Conservation (phyloP, 768 basidiomycete species). For the Kwoniella botswanensis region DNA sequence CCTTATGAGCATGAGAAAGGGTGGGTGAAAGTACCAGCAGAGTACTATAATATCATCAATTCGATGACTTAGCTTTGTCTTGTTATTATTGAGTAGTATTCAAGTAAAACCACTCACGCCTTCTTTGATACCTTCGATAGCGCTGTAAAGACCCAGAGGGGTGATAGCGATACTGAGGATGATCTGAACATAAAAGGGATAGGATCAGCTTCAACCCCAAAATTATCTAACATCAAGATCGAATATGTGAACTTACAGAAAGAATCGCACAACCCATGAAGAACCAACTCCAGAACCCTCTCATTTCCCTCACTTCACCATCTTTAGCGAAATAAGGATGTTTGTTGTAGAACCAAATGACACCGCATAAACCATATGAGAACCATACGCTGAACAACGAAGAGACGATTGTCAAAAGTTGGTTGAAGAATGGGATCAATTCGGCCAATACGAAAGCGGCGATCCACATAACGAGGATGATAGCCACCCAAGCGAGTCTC, state of each 20-base stretch:
- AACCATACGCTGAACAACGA: constrained; percentile 46
- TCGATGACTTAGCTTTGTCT: background rate
- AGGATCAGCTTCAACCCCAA: background rate
- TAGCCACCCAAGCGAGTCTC: constrained; percentile 32
- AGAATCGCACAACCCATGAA: constrained; percentile 12
- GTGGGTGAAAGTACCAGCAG: constrained; percentile 37
- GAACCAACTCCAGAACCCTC: constrained; percentile 8
- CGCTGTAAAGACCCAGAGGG: constrained; percentile 43
- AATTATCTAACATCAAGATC: background rate
- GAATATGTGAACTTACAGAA: constrained; percentile 9
- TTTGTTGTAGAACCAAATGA: constrained; percentile 39
- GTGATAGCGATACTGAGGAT: constrained; percentile 35
- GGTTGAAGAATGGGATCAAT: constrained; percentile 48
- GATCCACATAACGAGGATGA: constrained; percentile 38
- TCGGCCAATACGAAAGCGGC: constrained; percentile 39
- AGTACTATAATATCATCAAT: constrained; percentile 18
- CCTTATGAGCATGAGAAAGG: constrained; percentile 35
- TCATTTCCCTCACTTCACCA: constrained; percentile 9
- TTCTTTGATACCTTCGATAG: constrained; percentile 34
- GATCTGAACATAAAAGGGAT: constrained; percentile 22
- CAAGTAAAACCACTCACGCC: constrained; percentile 15
- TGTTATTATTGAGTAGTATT: background rate
- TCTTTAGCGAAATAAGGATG: constrained; percentile 25
- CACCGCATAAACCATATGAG: constrained; percentile 36
- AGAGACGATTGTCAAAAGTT: constrained; percentile 43